phyloP scores from a whole-genome alignment of 306 rosid species.

The Gillenia trifoliata region DNA sequence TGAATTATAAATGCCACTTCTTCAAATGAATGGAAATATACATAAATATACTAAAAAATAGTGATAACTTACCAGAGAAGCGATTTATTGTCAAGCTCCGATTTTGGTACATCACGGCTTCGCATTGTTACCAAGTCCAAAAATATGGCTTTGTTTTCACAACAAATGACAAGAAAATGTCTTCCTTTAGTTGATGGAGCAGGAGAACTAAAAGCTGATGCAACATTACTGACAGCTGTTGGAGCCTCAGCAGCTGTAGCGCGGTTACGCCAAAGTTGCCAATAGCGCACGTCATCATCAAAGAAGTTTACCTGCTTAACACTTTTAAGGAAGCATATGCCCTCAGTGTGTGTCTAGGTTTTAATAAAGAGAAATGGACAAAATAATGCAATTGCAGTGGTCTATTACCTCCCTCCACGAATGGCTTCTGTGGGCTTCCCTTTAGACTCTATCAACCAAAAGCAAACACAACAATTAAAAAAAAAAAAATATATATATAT shows the following conservation, averaged over 20 bases:
- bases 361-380: constrained; percentile 25
- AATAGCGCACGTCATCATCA: constrained; percentile 92
- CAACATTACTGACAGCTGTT: constrained; percentile 62
- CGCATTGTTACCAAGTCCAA: constrained; percentile 98
- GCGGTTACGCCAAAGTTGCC: constrained; percentile 93
- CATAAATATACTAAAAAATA: constrained; percentile 3
- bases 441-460: constrained; percentile 52
- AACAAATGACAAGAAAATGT: constrained; percentile 95
- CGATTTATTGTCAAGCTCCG: constrained; percentile 92
- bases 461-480: constrained; percentile 4
- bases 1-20: background rate
- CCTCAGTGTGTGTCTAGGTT: constrained; percentile 18
- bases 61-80: constrained; percentile 69
- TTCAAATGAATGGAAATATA: background rate
- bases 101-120: constrained; percentile 96
- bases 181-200: constrained; percentile 94
- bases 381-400: constrained; percentile 6
- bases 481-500: no score
- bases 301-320: constrained; percentile 93
- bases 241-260: constrained; percentile 97
- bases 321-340: constrained; percentile 37
- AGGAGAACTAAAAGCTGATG: constrained; percentile 73
- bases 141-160: constrained; percentile 94
- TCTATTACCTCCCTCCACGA: constrained; percentile 92
- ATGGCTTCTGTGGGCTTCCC: constrained; percentile 96